Evolutionary conservation across 306 rosid genomes (phyloP).

Genomic region (Albizia julibrissin): DNA sequence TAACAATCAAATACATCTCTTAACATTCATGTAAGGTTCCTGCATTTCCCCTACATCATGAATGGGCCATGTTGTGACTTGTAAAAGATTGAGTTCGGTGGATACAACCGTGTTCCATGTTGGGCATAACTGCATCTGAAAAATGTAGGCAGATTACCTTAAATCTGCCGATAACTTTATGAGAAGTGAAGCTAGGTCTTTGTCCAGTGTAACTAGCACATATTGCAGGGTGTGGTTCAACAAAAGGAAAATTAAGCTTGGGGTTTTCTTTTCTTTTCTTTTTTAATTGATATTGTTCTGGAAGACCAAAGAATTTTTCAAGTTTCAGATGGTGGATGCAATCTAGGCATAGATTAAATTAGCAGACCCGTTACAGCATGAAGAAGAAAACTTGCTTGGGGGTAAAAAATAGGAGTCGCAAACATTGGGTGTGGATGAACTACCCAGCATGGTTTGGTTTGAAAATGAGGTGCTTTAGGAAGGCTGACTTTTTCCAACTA

Average conservation of each 20-base stretch:
- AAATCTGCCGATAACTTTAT: not conserved
- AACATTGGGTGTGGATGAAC: no score
- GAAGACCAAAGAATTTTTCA: not conserved
- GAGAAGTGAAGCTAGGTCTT: not conserved
- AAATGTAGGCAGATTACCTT: not conserved
- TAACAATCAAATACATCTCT: slow-evolving; percentile 19
- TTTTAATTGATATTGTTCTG: not conserved
- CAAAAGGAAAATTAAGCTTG: not conserved
- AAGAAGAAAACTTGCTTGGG: not conserved
- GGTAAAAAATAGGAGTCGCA: not conserved
- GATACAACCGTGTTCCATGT: slow-evolving; percentile 12
- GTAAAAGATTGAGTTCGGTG: slow-evolving; percentile 20
- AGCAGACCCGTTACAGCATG: not conserved
- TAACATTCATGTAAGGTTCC: not conserved
- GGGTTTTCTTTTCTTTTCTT: no score
- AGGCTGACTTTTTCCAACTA: no score
- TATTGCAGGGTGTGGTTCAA: not conserved
- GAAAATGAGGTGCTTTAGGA: no score
- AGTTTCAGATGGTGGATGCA: not conserved
- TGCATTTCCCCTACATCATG: not conserved
- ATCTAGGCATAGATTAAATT: not conserved
- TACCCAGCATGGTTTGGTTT: no score
- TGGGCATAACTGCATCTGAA: not conserved
- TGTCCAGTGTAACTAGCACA: not conserved
- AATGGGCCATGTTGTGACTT: slow-evolving; percentile 26